These are phyloP conservation scores for Leccinum boreale DNA, from an alignment of 768 basidiomycete genomes.

Conservation along the genomic window DNA sequence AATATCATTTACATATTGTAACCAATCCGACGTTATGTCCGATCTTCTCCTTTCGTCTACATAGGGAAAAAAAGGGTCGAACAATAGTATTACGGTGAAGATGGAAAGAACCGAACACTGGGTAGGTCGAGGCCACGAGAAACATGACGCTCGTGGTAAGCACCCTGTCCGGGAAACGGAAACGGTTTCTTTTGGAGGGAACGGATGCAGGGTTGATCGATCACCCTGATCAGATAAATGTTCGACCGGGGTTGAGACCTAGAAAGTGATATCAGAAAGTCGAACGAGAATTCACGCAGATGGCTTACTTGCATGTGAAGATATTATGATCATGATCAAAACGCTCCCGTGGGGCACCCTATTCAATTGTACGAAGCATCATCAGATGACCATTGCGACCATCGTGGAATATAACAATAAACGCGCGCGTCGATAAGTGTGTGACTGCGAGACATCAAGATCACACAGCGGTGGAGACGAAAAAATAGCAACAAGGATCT, in stretches of 20 bases:
- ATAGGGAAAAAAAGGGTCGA: background rate
- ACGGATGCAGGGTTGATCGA: background rate
- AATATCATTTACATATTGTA: background rate
- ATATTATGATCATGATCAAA: constrained; percentile 10
- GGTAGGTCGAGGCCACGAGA: background rate
- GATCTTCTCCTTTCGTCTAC: background rate
- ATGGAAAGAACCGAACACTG: background rate
- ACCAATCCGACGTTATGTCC: background rate
- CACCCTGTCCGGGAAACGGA: background rate
- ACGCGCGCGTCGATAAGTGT: background rate
- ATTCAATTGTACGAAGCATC: background rate
- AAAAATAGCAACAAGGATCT: background rate
- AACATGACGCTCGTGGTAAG: background rate
- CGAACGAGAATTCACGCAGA: background rate
- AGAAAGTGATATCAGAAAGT: background rate
- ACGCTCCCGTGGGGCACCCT: background rate
- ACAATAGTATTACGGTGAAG: background rate
- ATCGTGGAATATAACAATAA: background rate
- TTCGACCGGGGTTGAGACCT: background rate
- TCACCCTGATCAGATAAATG: background rate
- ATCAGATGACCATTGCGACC: background rate
- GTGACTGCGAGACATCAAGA: background rate
- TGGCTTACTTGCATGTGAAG: background rate
- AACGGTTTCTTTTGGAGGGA: background rate
- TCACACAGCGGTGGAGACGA: background rate